Evolutionary conservation across 2,329 filamentous ascomycete species (phyloP), one percentile per base, ranked within the genome.

Genomic region (Aureobasidium sp.): DNA sequence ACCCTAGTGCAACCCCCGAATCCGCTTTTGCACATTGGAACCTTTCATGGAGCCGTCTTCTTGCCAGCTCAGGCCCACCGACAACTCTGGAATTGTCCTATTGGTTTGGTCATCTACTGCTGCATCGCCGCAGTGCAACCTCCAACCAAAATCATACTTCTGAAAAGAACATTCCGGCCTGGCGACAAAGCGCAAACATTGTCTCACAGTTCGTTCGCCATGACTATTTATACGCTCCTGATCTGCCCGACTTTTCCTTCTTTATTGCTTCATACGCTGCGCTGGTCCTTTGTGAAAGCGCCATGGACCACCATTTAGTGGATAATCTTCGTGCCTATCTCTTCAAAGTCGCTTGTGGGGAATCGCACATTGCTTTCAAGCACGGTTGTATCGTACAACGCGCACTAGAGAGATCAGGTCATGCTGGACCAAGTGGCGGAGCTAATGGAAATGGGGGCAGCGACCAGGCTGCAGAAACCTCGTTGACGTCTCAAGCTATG

Each of bases 181-280:
- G 30, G 41, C 51, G 51, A 1, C 19, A 47, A 40, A 38, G 41
- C 17, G 51, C 51, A 7, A 54, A 34, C n/a, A 54, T 54, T 11
- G 51, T 54, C 19, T 54, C 51, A n/a, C 51, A 54, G 11, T 54
- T 54, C 14, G 51, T 54, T 17, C 40, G 51, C 6, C 34, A 42
- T 19, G 37, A 45, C 17, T 24, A 41, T 8, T 24, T 21, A 16
- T 19, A 29, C 8, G 45, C 29, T 10, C 25, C 17, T 12, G 51
- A 54, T 11, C 41, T 54, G 8, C 51, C 51, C 1, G 51, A 54
- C 22, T 54, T 54, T n/a, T 27, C 41, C 3, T 54, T 54, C 41
- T 54, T 54, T 16, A 54, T 54, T 27, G 51, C 51, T 11, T 44
- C 41, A 1, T 54, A 54, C 10, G 51, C 51, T 19, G 40, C 51